phyloP scores from a whole-genome alignment of 2,329 filamentous ascomycete species.

The Geoglossum cookeanum region DNA sequence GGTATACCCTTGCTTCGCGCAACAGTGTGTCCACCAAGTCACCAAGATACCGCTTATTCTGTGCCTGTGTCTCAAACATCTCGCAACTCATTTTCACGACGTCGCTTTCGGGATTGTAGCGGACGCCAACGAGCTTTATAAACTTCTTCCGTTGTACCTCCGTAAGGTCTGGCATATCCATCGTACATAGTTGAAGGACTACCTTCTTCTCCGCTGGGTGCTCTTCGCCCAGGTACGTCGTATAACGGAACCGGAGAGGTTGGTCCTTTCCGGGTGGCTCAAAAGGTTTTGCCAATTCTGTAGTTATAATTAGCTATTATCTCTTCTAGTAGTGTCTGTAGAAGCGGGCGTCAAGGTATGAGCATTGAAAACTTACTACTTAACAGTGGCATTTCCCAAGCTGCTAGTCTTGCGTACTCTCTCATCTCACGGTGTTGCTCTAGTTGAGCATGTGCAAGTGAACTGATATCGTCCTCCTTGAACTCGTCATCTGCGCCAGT shows the following conservation, averaged over 20 bases:
- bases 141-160: slow-evolving; percentile 56
- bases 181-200: slow-evolving; percentile 69
- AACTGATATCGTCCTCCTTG: slow-evolving; percentile 67
- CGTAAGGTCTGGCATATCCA: slow-evolving; percentile 48
- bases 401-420: slow-evolving; percentile 69
- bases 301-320: not conserved
- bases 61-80: slow-evolving; percentile 68
- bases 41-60: slow-evolving; percentile 90
- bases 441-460: slow-evolving; percentile 67
- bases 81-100: slow-evolving; percentile 82
- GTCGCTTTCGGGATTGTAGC: slow-evolving; percentile 73
- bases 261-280: slow-evolving; percentile 44
- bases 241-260: slow-evolving; percentile 86
- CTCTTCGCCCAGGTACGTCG: slow-evolving; percentile 82
- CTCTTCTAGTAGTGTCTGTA: not conserved
- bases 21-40: slow-evolving; percentile 60
- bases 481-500: slow-evolving; percentile 34
- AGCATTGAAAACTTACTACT: slow-evolving; percentile 44
- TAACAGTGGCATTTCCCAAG: slow-evolving; percentile 91
- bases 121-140: slow-evolving; percentile 65
- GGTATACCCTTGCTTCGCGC: slow-evolving; percentile 45
- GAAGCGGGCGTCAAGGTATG: not conserved
- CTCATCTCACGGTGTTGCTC: slow-evolving; percentile 76
- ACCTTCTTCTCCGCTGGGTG: slow-evolving; percentile 90
- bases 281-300: slow-evolving; percentile 74